Evolutionary conservation across 768 basidiomycete species (phyloP).

Genomic region (Kwoniella newhampshirensis): DNA sequence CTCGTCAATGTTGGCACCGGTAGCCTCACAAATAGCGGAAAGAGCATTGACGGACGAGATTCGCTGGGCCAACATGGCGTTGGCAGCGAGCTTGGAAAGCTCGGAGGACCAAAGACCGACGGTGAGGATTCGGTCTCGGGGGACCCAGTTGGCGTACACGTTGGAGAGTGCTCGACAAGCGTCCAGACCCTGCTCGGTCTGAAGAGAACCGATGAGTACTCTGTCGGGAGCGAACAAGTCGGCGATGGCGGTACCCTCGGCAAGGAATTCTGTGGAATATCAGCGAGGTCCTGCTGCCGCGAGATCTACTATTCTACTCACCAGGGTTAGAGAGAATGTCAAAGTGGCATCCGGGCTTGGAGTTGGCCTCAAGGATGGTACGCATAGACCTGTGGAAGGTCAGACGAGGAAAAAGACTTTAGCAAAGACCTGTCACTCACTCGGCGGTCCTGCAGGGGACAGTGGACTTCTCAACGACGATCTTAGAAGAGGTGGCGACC

Average conservation of each 20-base stretch:
- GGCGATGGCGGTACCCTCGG: conserved; percentile 91
- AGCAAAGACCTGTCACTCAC: conserved; percentile 40
- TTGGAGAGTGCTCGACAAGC: conserved; percentile 73
- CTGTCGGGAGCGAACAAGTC: conserved; percentile 90
- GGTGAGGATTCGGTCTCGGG: conserved; percentile 75
- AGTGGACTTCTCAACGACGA: conserved; percentile 98
- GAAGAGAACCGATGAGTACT: conserved; percentile 93
- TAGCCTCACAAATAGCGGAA: conserved; percentile 97
- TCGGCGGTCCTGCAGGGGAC: conserved; percentile 98
- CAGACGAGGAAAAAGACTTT: no score
- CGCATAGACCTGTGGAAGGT: conserved; percentile 74
- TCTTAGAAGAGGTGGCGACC: conserved; percentile 86
- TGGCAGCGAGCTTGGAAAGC: conserved; percentile 96
- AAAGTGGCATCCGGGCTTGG: conserved; percentile 82
- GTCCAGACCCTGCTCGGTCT: conserved; percentile 76
- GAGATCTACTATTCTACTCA: conserved; percentile 7
- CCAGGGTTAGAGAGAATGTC: conserved; percentile 96
- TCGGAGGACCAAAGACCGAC: conserved; percentile 99
- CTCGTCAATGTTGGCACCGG: conserved; percentile 97
- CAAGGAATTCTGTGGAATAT: conserved; percentile 74
- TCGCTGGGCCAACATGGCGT: conserved; percentile 98
- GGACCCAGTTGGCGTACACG: conserved; percentile 97
- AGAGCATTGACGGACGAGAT: conserved; percentile 98
- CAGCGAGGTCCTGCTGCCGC: conserved; percentile 3
- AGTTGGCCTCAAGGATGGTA: conserved; percentile 97